Conservation (phyloP, 169 alveolate genomes). For the Plasmodium chabaudi region DNA sequence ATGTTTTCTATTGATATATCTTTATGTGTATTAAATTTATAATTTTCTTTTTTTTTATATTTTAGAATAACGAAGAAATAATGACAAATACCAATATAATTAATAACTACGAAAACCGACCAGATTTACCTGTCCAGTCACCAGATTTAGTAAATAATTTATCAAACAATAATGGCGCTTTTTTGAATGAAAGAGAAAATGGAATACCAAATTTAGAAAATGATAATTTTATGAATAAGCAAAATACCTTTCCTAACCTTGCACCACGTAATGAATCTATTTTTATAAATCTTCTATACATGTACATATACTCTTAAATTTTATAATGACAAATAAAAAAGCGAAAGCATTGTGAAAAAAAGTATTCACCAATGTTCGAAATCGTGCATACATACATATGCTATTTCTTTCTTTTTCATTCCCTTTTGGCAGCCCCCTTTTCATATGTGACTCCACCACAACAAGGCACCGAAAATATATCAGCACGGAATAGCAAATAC, state of each 20-base stretch:
- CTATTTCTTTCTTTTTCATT: neutral
- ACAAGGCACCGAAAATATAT: constrained; percentile 13
- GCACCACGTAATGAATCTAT: constrained; percentile 25
- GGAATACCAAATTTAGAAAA: constrained; percentile 1
- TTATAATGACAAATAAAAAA: no score
- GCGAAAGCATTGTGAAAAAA: neutral
- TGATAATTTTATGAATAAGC: constrained; percentile 2
- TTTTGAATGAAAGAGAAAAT: neutral
- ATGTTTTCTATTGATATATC: no score
- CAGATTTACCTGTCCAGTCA: constrained; percentile 3
- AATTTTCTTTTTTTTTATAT: neutral
- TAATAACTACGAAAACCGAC: constrained; percentile 6
- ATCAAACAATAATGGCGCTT: neutral
- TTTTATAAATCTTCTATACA: neutral
- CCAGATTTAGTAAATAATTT: constrained; percentile 1
- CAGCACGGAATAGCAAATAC: constrained; percentile 22
- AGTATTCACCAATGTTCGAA: neutral
- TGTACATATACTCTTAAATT: neutral
- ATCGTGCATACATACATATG: neutral
- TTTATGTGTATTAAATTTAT: neutral
- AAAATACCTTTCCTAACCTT: constrained; percentile 5
- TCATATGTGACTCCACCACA: constrained; percentile 26
- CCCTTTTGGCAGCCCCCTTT: constrained; percentile 17
- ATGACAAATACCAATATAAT: neutral
- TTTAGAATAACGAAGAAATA: constrained; percentile 44